phyloP scores from a whole-genome alignment of 306 rosid species.

The Glycine soja region DNA sequence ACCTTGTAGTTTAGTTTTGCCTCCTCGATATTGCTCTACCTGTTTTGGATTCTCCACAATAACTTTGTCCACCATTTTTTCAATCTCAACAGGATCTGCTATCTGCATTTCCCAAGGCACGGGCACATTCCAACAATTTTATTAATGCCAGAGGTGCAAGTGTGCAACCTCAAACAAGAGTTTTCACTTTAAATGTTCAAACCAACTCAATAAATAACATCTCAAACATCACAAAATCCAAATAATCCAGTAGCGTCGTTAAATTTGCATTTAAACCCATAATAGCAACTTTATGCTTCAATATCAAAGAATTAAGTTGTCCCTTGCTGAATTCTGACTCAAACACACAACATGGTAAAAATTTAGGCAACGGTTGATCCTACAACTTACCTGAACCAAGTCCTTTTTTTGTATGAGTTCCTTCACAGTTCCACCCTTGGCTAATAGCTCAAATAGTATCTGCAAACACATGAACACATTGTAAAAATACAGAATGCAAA shows the following conservation, averaged over 20 bases:
- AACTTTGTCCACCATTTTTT: constrained; percentile 79
- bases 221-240: constrained; percentile 17
- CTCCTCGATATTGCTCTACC: constrained; percentile 83
- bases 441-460: constrained; percentile 89
- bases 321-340: constrained; percentile 10
- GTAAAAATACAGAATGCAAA: constrained; percentile 31
- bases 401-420: constrained; percentile 73
- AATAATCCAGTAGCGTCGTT: neutral
- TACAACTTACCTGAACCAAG: constrained; percentile 84
- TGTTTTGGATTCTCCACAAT: constrained; percentile 90
- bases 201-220: constrained; percentile 8
- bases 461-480: constrained; percentile 48
- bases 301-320: neutral
- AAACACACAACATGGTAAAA: constrained; percentile 1
- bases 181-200: neutral
- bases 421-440: constrained; percentile 91
- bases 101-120: constrained; percentile 62
- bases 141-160: neutral
- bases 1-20: constrained; percentile 87
- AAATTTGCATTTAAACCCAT: constrained; percentile 11
- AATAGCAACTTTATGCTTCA: neutral
- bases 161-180: constrained; percentile 18
- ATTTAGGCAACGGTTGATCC: constrained; percentile 3
- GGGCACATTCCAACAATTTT: constrained; percentile 28
- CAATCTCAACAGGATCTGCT: constrained; percentile 83